Base-by-base conservation (phyloP, 495 filamentous ascomycete genomes). In the Neurospora intermedia region DNA sequence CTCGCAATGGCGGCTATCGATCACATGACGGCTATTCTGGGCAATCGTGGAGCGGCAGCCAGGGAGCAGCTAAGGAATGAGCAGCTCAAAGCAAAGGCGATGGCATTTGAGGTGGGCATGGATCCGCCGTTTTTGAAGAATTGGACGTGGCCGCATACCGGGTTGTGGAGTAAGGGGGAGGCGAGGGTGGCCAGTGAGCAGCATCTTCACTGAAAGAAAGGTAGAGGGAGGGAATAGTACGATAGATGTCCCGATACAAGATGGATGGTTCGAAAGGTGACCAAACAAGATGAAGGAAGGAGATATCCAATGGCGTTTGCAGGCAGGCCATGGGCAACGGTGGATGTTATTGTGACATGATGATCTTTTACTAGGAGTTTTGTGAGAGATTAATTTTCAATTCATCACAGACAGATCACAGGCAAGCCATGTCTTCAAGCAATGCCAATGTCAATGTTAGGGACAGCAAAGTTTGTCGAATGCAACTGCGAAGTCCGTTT, bases 1-100 rank as follows among this genome's bases (percentile, higher is more conserved):
- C 80, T 93, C 27, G 90, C 91, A 7, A 91, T 93, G 75, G 88
- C 89, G 77, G 91, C 90, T 6, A 92, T 93, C 74, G 91, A 93
- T 76, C 85, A 86, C 70, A 85, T 90, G 72, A 80, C 85, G 15
- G 76, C 77, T 0, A 10, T 42, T 41, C 81, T 92, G 69, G 83
- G 85, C 1, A 91, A 92, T 77, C 86, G 81, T 69, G 90, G 86
- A 4, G 81, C 85, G 2, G 80, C 82, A 5, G 85, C 85, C 5
- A 81, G 91, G n/a, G 89, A 93, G 81, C 83, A 80, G 74, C 83
- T 93, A 72, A 75, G 85, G 69, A 88, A 88, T 72, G 77, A 84
- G 74, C 88, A 90, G 81, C 84, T 92, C 59, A 78, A 81, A 48
- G 89, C 87, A 0, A 83, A 84, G 75, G 85, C 83, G 31, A 84